Evolutionary conservation across 2,329 filamentous ascomycete genomes (phyloP), one percentile per base, ranked within the genome.

Genomic region (Cyphellophora attinorum): DNA sequence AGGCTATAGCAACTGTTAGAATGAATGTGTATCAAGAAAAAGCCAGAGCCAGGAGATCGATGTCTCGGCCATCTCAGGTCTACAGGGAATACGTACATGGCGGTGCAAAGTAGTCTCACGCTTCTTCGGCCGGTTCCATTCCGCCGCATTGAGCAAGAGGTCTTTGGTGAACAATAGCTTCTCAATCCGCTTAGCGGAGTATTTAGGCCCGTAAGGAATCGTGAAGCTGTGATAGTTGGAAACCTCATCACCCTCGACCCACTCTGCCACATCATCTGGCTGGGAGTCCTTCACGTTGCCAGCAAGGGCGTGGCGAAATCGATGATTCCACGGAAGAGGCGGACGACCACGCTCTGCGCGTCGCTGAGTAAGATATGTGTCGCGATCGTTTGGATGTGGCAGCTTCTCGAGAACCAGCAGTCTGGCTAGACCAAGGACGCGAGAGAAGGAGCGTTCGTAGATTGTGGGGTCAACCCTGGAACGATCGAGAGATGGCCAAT

Each of bases 181-280:
- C 55, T 93, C 84, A 37, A 93, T 88, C 49, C 77, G 56, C 13
- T 49, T 50, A n/a, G 58, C 56, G 32, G 55, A 55, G 44, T 57
- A 62, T 15, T 38, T 52, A 5, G 44, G 46, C 2, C 58, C 57
- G n/a, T 58, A 60, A 2, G 57, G 57, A 13, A 62, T 55, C 4
- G 52, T 55, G 55, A 85, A 81, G 1, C 79, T 84, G 51, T 91
- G 76, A 45, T 93, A 93, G 51, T 81, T 78, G 19, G 79, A 83
- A 11, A 88, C 70, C 29, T 88, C 82, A 13, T 83, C 75, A 36
- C 81, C 73, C 5, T 81, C 76, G 2, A 82, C 69, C 85, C 85
- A 93, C 41, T 93, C 85, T 0, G 84, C 79, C 25, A 89, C 70
- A 47, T 93, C 85, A 41, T 91, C 83, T 44, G 86, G 81, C 46